Base-by-base conservation (phyloP, 345 rosid genomes). In the Brassica rapa region DNA sequence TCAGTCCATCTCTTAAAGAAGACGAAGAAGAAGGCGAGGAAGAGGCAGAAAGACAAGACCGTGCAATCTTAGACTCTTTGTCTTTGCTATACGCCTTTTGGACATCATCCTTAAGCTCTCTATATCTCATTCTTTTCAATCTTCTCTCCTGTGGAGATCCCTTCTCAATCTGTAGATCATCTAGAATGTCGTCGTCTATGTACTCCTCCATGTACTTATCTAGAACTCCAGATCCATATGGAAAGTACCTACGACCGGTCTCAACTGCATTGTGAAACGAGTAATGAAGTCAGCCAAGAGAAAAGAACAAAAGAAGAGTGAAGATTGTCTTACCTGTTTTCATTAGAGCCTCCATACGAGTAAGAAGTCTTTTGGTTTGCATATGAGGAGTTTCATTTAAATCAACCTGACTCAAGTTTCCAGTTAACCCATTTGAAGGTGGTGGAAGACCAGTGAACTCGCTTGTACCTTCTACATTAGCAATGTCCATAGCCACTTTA, bases 401-500 rank as follows among this genome's bases (percentile, higher is more conserved):
- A 81, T 95, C 94, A 73, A 95, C 99, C 80, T 90, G 89, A 82
- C 88, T 89, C 69, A 91, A 83, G 85, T 83, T 91, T 72, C 94
- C 91, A 24, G 46, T 86, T 12, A 90, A 86, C 70, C 88, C 87
- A 77, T 84, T 90, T 64, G 84, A 73, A 43, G 86, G 81, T 4
- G 46, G 68, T 77, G 87, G 73, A 67, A 87, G 79, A 49, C 93
- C 94, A 9, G 91, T 77, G 77, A 87, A 89, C 84, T 89, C 94
- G 24, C 80, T 73, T 49, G 94, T 86, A 74, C 88, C 91, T 85
- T 86, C 89, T 66, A 91, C 90, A 74, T 90, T 80, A 14, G 93
- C 99, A 65, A 87, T 90, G 84, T 93, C 92, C 97, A 93, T 91
- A 53, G 96, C 99, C 66, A 95, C 82, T 88, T 90, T 91, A 66